Base-by-base conservation (phyloP, 345 rosid species). In the Gynandropsis gynandra region DNA sequence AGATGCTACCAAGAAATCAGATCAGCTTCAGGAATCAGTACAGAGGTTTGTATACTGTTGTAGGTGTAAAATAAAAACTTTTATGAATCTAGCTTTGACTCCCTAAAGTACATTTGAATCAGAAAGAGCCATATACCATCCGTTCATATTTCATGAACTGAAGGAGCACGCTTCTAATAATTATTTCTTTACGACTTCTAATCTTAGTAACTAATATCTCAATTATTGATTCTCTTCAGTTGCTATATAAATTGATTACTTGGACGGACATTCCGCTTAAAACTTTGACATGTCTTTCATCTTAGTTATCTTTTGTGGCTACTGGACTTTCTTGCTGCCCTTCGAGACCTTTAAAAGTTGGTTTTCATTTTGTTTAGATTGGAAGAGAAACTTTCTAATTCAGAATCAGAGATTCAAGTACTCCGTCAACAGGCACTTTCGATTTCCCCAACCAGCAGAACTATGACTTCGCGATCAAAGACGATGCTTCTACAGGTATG, bases 321-420 rank as follows among this genome's bases (percentile, higher is more conserved):
- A n/a, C n/a, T 24, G 29, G 29, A 48, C 12, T 16, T 4, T 33
- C 45, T 21, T 16, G 42, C 33, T 49, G 13, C 27, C 24, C 14
- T 56, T 64, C 21, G 4, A 16, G 13, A 52, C 12, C 21, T 61
- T 52, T 47, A 58, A 49, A 38, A 53, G 20, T 59, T 45, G 61
- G 29, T 54, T 56, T 39, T 43, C 52, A 65, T 60, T 67, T 62
- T 56, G 24, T 51, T 57, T 78, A 92, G 99, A 68, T 59, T 88
- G 50, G 97, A 93, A 76, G 97, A 93, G 66, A 93, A 83, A 62
- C 93, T 93, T 66, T 77, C 95, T 62, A 93, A 93, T 69, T 81
- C 85, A 35, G 99, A 93, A 69, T 85, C 99, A 1, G 99, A 93
- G 70, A 93, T 72, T 76, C 99, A 93, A 80, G 97, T 93, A 34